Conservation (phyloP, 371 early-diverging fungal genomes). For the Smittium mucronatum region DNA sequence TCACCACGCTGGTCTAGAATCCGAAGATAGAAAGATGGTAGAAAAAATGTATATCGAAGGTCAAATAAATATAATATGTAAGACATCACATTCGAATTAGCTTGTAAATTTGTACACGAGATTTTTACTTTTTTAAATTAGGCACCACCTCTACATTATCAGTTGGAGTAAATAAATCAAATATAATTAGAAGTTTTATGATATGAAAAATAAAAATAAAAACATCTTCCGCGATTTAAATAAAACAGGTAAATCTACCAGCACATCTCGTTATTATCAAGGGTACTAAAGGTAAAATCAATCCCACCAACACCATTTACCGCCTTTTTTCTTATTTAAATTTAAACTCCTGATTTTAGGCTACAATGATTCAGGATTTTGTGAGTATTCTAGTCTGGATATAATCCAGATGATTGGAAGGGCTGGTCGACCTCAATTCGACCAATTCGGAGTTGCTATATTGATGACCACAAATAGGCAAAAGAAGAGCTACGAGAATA, state of each 20-base stretch:
- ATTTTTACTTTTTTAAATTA: conserved; percentile 9
- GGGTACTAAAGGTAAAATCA: conserved; percentile 9
- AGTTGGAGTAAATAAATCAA: conserved; percentile 6
- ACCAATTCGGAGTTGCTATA: conserved; percentile 79
- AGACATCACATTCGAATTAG: neutral
- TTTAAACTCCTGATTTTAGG: neutral
- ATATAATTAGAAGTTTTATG: too few relatives aligned
- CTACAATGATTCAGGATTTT: conserved; percentile 51
- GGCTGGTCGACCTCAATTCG: conserved; percentile 97
- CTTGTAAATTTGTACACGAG: neutral
- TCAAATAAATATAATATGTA: conserved; percentile 6
- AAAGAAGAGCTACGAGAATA: conserved; percentile 78
- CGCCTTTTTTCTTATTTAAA: neutral
- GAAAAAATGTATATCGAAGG: conserved; percentile 1
- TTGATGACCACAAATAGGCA: conserved; percentile 87
- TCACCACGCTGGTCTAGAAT: conserved; percentile 12
- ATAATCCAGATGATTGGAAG: conserved; percentile 99
- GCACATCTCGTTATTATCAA: conserved; percentile 12
- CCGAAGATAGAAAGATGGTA: neutral
- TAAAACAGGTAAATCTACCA: conserved; percentile 12
- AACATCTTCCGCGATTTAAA: too few relatives aligned
- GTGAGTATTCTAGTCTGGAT: conserved; percentile 85
- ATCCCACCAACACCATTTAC: neutral
- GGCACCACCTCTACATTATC: conserved; percentile 12
- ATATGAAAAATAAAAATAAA: too few relatives aligned